phyloP scores from a whole-genome alignment of 2,329 filamentous ascomycete species.

The Mycocentrospora acerina region DNA sequence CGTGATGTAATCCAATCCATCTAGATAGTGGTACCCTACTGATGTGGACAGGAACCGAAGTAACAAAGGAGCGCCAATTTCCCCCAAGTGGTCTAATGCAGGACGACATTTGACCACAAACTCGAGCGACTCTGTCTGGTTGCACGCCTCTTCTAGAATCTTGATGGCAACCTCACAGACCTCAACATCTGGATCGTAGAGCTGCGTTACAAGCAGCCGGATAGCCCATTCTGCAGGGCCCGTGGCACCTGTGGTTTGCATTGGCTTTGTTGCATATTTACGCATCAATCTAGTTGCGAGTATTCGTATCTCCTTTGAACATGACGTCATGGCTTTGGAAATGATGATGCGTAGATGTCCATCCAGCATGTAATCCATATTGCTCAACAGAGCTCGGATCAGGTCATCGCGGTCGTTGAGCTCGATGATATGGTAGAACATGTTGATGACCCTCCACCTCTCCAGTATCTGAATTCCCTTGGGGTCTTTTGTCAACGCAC shows the following conservation, averaged over 20 bases:
- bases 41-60: conserved; percentile 93
- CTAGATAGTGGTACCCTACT: conserved; percentile 95
- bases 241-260: conserved; percentile 45
- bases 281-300: conserved; percentile 83
- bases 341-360: conserved; percentile 90
- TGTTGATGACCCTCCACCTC: conserved; percentile 97
- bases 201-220: conserved; percentile 90
- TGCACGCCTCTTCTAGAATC: conserved; percentile 95
- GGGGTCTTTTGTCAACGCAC: conserved; percentile 77
- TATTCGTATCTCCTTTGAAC: conserved; percentile 87
- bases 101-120: conserved; percentile 96
- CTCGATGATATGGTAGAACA: conserved; percentile 98
- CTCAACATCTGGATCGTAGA: conserved; percentile 96
- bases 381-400: conserved; percentile 82
- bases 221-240: conserved; percentile 93
- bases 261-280: conserved; percentile 73
- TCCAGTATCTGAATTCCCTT: conserved; percentile 89
- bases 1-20: conserved; percentile 96
- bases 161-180: conserved; percentile 96
- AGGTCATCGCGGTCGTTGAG: conserved; percentile 87
- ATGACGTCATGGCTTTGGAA: conserved; percentile 89
- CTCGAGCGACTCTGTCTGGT: conserved; percentile 84
- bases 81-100: conserved; percentile 89
- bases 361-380: conserved; percentile 83
- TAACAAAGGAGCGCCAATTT: conserved; percentile 91